Evolutionary conservation across 768 basidiomycete genomes (phyloP), one percentile per base, ranked within the genome.

Genomic region (Mycena metata): DNA sequence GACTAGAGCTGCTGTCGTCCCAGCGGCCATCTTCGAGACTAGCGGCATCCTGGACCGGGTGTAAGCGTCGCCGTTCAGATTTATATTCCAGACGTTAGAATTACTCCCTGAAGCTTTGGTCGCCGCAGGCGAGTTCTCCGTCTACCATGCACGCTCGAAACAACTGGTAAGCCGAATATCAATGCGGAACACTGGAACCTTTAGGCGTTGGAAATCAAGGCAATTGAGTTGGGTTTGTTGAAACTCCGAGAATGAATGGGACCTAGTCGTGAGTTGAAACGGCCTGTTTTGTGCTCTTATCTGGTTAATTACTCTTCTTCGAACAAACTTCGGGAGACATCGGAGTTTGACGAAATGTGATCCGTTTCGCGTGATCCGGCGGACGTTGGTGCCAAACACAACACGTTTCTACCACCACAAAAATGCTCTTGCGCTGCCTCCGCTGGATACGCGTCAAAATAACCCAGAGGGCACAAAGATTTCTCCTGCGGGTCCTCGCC

Each of bases 401-500:
- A 9, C 10, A 39, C 39, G 5, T 39, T 39, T 39, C 9, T 10
- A 66, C 35, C 80, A 78, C 23, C 42, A 26, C n/a, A 54, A 61
- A 69, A 56, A 72, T 72, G 70, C 56, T 72, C 7, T 42, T 60
- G 10, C 70, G 67, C 60, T 57, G 52, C 36, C 52, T 72, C 35
- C 60, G 57, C 23, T 73, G 72, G 73, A 66, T 82, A 23, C 73
- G 72, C 33, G 68, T 75, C 69, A 76, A 79, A 74, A 71, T 82
- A 67, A 62, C 76, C 19, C 74, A 77, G 39, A 76, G 74, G 49
- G 79, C 80, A 13, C 82, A 83, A 21, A 81, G 85, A 64, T 76
- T 89, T 19, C 76, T 96, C 26, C 83, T 96, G 51, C 81, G 80
- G 66, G 79, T 96, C 21, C 86, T 99, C 50, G 83, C 91, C 0